Percentiles rank a stretch among this genome's conserved stretches.
Conservation (phyloP, 192 early-diverging fungal genomes). For the Entrophospora sp. region DNA sequence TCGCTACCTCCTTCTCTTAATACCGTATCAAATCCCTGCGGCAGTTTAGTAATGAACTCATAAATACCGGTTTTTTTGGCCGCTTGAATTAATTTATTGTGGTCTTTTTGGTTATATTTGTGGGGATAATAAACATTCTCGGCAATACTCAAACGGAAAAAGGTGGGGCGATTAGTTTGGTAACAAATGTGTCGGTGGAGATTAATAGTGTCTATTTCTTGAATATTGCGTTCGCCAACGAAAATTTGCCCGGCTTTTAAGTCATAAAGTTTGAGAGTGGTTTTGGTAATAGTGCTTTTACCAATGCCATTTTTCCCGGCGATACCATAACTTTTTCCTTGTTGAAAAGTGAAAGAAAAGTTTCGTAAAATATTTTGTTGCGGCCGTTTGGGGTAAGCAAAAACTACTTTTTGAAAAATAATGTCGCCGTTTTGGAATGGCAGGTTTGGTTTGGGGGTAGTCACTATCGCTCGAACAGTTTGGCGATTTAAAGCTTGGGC, state of each 20-base stretch:
- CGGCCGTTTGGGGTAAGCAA: constrained; percentile 11
- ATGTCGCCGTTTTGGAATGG: constrained; percentile 2
- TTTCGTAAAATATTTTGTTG: constrained; percentile 8
- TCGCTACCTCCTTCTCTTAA: not conserved
- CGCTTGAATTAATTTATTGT: not conserved
- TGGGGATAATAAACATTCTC: constrained; percentile 6
- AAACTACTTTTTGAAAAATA: not conserved
- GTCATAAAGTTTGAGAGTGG: constrained; percentile 11
- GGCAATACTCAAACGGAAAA: constrained; percentile 3
- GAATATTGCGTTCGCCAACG: constrained; percentile 5
- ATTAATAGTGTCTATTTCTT: constrained; percentile 1
- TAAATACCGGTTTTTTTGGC: constrained; percentile 12
- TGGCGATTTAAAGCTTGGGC: not conserved
- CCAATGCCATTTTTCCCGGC: constrained; percentile 6
- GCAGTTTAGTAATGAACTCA: constrained; percentile 4
- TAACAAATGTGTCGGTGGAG: constrained; percentile 4
- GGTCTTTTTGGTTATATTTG: not conserved
- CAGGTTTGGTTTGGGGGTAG: not conserved
- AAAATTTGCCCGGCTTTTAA: constrained; percentile 1
- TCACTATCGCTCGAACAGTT: not conserved
- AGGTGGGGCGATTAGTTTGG: constrained; percentile 1
- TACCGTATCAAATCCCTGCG: constrained; percentile 1
- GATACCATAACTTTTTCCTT: constrained; percentile 12
- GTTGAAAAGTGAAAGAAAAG: constrained; percentile 12
- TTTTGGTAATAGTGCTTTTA: constrained; percentile 14